Percentiles rank a stretch among this genome's conserved stretches.
Conservation (phyloP, 345 rosid genomes). For the Garcia nutans region DNA sequence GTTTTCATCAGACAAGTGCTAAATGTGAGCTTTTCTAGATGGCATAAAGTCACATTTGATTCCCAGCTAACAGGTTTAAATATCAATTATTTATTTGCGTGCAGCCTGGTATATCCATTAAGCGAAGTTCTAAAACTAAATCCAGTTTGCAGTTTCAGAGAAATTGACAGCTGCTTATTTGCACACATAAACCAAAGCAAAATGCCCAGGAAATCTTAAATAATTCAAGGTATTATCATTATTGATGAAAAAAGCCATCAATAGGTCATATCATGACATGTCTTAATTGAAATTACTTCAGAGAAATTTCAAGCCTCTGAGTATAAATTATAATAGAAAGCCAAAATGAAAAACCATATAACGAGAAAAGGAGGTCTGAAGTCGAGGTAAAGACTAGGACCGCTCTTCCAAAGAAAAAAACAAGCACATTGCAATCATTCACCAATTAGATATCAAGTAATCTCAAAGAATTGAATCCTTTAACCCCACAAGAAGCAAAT, state of each 20-base stretch:
- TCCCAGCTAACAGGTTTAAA: not conserved
- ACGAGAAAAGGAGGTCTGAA: not conserved
- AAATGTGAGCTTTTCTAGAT: not conserved
- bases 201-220: not conserved
- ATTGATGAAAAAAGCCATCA: not conserved
- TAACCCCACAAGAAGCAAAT: conserved; percentile 15
- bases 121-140: not conserved
- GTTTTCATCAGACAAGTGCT: not conserved
- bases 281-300: not conserved
- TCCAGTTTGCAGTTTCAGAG: not conserved
- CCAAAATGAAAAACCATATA: not conserved
- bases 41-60: not conserved
- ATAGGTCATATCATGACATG: not conserved
- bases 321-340: not conserved
- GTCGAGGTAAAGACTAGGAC: conserved; percentile 5
- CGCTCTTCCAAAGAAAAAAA: not conserved
- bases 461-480: not conserved
- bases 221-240: not conserved
- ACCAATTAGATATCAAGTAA: not conserved
- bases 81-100: not conserved
- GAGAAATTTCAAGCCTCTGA: not conserved
- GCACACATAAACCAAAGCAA: not conserved
- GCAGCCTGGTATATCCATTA: not conserved
- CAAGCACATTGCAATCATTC: not conserved
- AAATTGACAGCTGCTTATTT: not conserved